Conservation (phyloP, 2,329 filamentous ascomycete genomes). For the Fusarium sp. region DNA sequence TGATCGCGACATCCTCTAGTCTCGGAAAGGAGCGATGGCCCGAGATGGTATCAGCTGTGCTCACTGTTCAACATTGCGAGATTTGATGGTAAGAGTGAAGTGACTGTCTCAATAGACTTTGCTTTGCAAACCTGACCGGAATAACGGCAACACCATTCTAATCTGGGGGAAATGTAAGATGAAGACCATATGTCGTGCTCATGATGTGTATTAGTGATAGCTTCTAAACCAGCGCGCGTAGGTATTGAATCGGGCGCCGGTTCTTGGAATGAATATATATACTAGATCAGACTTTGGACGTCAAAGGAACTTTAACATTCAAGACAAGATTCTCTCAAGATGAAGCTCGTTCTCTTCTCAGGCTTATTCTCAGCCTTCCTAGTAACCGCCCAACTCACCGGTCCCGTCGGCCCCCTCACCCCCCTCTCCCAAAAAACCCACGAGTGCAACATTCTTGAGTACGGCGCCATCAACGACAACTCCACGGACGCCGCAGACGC, state of each 20-base stretch:
- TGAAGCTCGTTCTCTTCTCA: background rate
- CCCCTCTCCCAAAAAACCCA: background rate
- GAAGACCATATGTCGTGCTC: background rate
- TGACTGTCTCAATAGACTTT: no score
- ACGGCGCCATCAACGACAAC: background rate
- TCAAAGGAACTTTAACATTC: rapidly evolving
- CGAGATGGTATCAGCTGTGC: background rate
- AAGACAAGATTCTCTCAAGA: rapidly evolving
- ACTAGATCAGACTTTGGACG: no score
- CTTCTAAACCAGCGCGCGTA: background rate
- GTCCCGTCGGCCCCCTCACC: background rate
- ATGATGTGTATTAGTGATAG: rapidly evolving
- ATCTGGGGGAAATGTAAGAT: background rate
- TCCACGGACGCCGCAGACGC: background rate
- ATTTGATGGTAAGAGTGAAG: background rate
- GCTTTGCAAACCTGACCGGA: background rate
- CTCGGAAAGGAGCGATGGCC: background rate
- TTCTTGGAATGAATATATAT: background rate
- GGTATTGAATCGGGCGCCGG: background rate
- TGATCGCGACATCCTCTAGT: background rate
- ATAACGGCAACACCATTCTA: rapidly evolving
- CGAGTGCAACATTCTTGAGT: background rate
- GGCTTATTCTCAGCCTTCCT: background rate
- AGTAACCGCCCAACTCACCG: background rate
- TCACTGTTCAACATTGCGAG: background rate